phyloP scores from a whole-genome alignment of 129 eudicot species.

The Arctium minus region DNA sequence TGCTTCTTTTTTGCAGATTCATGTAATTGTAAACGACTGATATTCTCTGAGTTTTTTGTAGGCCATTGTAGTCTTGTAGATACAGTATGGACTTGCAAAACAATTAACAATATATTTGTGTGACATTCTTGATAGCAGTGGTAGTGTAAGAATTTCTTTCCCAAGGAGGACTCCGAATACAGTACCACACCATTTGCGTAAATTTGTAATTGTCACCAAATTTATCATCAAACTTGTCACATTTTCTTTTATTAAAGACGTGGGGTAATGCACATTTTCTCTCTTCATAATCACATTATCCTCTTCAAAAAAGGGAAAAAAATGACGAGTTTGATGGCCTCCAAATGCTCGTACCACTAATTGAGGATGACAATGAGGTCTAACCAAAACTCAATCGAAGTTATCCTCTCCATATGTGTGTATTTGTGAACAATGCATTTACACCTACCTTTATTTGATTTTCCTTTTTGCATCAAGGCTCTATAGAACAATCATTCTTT shows the following conservation, averaged over 20 bases:
- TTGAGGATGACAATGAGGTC: too few species aligned
- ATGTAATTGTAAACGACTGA: background rate
- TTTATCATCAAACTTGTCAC: background rate
- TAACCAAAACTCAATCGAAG: too few species aligned
- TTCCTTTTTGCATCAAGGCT: background rate
- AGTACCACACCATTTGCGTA: constrained; percentile 32
- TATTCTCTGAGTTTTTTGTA: constrained; percentile 21
- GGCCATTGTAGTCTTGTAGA: constrained; percentile 53
- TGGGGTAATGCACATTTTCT: background rate
- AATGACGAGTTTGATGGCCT: too few species aligned
- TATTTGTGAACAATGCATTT: background rate
- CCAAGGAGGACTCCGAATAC: constrained; percentile 91
- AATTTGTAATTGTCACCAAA: background rate
- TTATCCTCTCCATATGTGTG: background rate
- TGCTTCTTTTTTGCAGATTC: constrained; percentile 2
- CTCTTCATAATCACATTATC: too few species aligned
- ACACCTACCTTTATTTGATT: background rate
- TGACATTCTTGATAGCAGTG: constrained; percentile 77
- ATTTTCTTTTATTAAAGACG: background rate
- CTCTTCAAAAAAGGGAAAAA: too few species aligned
- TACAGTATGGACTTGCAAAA: constrained; percentile 75
- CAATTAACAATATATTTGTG: constrained; percentile 61
- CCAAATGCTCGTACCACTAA: too few species aligned
- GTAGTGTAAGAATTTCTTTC: constrained; percentile 88
- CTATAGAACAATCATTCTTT: background rate